Evolutionary conservation across 768 basidiomycete genomes (phyloP), one percentile per base, ranked within the genome.

Genomic region (Gloeophyllum trabeum): DNA sequence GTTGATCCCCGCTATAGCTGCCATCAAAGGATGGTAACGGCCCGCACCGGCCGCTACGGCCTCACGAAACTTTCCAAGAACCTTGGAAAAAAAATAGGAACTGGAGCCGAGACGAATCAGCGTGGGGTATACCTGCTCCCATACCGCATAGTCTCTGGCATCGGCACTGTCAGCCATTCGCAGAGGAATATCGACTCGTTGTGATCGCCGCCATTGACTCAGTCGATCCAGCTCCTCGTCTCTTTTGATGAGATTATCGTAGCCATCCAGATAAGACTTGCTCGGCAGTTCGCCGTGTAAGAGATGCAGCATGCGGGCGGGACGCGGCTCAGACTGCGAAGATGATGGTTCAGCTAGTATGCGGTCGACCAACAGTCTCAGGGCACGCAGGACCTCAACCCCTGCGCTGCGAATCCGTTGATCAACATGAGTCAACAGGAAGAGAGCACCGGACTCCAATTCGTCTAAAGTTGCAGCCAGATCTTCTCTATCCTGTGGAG

Each of bases 1-100:
- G 52, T 72, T 79, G 48, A 91, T 63, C 2, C 85, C 87, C 5
- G 88, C 83, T 32, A 88, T 68, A 44, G 77, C 70, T 6, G 81
- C 71, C 51, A 91, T 84, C 1, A 67, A 65, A 5, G 79, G 75
- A 47, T 88, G 84, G 49, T 78, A 85, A 24, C 82, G 73, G 7
- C 76, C 67, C 6, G 74, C 75, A 2, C 83, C 76, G 5, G 81
- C 78, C 40, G 81, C 75, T 4, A 89, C 53, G 28, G 71, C 68
- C 42, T 81, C 81, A 39, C 88, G 71, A 52, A 85, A 73, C 5
- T 66, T 57, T 2, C 57, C 54, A 21, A 80, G 51, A 4, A 73
- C 64, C 5, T 61, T 53, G 14, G 69, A 62, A 3, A 66, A 61
- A 39, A 69, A 59, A 16, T 79, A 67, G 2, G 63, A 38, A 19